Evolutionary conservation across 2,329 filamentous ascomycete genomes (phyloP).

Genomic region (Monosporascus sp.): DNA sequence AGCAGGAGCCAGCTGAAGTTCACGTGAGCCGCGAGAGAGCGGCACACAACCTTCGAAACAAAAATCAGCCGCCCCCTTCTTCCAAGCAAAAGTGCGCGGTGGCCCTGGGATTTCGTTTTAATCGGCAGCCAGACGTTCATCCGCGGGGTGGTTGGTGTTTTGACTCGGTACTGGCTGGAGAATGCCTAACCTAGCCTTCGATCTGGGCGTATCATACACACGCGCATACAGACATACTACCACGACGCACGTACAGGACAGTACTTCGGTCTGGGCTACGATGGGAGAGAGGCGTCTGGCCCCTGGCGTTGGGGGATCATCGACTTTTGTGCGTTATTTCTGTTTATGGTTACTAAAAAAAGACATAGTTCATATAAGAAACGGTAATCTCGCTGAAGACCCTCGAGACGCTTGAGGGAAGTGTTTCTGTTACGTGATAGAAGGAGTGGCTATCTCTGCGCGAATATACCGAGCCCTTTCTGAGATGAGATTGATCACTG

Average conservation of each 20-base stretch:
- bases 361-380: not conserved
- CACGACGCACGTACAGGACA: not conserved
- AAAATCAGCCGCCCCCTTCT: too few relatives aligned
- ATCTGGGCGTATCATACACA: too few relatives aligned
- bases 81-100: too few relatives aligned
- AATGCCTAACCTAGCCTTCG: too few relatives aligned
- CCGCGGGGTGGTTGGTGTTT: too few relatives aligned
- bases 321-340: slow-evolving; percentile 3
- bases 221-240: too few relatives aligned
- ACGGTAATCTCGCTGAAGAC: not conserved
- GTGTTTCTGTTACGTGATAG: not conserved
- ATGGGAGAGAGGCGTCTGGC: too few relatives aligned
- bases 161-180: too few relatives aligned
- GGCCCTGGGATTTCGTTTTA: too few relatives aligned
- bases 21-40: slow-evolving; percentile 33
- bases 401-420: not conserved
- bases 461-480: not conserved
- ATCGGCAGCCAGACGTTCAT: too few relatives aligned
- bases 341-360: not conserved
- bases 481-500: not conserved
- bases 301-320: too few relatives aligned
- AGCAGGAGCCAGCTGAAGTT: slow-evolving; percentile 49
- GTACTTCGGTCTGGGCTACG: not conserved
- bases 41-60: not conserved
- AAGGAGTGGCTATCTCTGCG: not conserved